Evolutionary conservation across 164 flowering plant species (phyloP).

Genomic region (Vitis vinifera): ASM3070453v1 NC_081808.1:605001-605500

Average conservation of each 20-base stretch:
- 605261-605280: slow-evolving; percentile 42
- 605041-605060: too few relatives aligned
- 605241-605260: slow-evolving; percentile 32
- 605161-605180: too few relatives aligned
- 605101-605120: too few relatives aligned
- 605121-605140: too few relatives aligned
- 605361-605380: slow-evolving; percentile 20
- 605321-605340: slow-evolving; percentile 33
- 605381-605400: slow-evolving; percentile 29
- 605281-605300: slow-evolving; percentile 23
- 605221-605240: background rate
- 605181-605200: too few relatives aligned
- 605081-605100: too few relatives aligned
- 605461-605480: slow-evolving; percentile 13
- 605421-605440: slow-evolving; percentile 69
- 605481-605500: slow-evolving; percentile 25
- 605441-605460: slow-evolving; percentile 22
- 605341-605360: slow-evolving; percentile 21
- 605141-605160: too few relatives aligned
- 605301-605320: slow-evolving; percentile 28
- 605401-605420: slow-evolving; percentile 58
- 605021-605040: too few relatives aligned
- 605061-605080: too few relatives aligned
- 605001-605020: too few relatives aligned
- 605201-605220: background rate